Evolutionary conservation across 2,329 filamentous ascomycete species (phyloP).

Genomic region (Trichoderma afroharzianum): DNA sequence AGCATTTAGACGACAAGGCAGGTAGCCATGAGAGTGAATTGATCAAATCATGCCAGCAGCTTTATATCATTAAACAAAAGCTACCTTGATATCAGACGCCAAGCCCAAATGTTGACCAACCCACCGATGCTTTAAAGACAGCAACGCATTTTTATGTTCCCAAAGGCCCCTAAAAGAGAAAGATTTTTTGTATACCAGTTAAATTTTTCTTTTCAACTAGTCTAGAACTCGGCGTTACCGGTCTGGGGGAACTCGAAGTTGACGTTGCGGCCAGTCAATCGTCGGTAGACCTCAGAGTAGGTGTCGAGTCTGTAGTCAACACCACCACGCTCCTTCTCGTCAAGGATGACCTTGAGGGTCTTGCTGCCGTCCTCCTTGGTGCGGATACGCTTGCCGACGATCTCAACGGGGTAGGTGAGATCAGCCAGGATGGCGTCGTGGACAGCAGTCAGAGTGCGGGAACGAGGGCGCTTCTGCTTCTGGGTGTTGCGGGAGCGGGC

Average conservation of each 20-base stretch:
- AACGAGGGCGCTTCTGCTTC: conserved; percentile 98
- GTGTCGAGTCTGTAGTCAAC: conserved; percentile 99
- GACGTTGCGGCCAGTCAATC: conserved; percentile 92
- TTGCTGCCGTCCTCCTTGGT: conserved; percentile 99
- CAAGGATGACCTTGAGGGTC: conserved; percentile 96
- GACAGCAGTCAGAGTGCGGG: conserved; percentile 95
- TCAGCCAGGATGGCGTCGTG: conserved; percentile 98
- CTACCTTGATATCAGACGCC: conserved; percentile 48
- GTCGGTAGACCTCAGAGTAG: conserved; percentile 99
- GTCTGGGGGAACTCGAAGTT: conserved; percentile 98
- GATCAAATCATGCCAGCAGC: conserved; percentile 39
- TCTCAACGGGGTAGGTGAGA: conserved; percentile 99
- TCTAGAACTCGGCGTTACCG: conserved; percentile 60
- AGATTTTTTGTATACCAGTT: conserved; percentile 6
- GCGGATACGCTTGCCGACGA: conserved; percentile 97
- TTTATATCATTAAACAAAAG: conserved; percentile 44
- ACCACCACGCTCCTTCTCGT: conserved; percentile 99
- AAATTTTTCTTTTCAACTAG: conserved; percentile 6
- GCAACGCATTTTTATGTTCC: conserved; percentile 26
- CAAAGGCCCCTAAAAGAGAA: not conserved
- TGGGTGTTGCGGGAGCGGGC: conserved; percentile 93
- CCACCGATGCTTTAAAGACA: conserved; percentile 34
- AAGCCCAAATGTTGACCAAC: conserved; percentile 42
- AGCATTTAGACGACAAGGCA: conserved; percentile 23
- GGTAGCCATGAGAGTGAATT: conserved; percentile 23